Evolutionary conservation across 1,284 basidiomycete genomes (phyloP).

Genomic region (Cryptococcus deneoformans): DNA sequence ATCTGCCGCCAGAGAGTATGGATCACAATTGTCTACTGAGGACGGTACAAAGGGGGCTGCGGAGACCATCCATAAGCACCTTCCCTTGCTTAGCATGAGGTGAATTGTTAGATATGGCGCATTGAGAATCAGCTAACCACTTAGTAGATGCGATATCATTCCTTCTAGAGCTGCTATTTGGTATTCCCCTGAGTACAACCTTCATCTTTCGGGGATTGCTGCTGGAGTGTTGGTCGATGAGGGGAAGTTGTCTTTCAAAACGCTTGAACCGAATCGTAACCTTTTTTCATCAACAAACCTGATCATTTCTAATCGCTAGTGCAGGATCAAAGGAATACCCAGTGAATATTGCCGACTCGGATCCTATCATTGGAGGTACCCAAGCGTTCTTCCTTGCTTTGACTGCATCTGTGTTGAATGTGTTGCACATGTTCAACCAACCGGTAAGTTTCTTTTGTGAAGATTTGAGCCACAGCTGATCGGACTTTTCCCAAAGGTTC

Average conservation of each 20-base stretch:
- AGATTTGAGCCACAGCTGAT: too few relatives aligned
- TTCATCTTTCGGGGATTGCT: constrained; percentile 58
- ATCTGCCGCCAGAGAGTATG: constrained; percentile 55
- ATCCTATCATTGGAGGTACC: constrained; percentile 52
- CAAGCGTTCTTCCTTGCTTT: constrained; percentile 2
- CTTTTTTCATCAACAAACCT: too few relatives aligned
- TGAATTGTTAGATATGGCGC: constrained; percentile 10
- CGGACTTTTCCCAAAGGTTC: too few relatives aligned
- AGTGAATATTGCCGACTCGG: constrained; percentile 47
- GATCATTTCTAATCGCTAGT: too few relatives aligned
- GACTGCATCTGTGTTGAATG: background rate
- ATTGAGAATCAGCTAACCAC: background rate
- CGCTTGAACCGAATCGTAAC: constrained; percentile 52
- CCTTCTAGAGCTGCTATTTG: constrained; percentile 56
- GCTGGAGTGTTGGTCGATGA: constrained; percentile 56
- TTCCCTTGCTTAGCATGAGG: constrained; percentile 57
- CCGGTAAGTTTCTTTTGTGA: background rate
- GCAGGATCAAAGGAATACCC: constrained; percentile 57
- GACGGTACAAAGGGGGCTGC: constrained; percentile 58
- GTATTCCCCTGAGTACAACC: constrained; percentile 58
- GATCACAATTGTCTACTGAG: constrained; percentile 58
- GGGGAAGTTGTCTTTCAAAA: constrained; percentile 51
- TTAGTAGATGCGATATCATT: constrained; percentile 57
- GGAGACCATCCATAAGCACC: constrained; percentile 59
- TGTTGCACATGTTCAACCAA: background rate